A percentile compares a stretch with the other conserved stretches of the same genome.
These are phyloP conservation scores for Rhodosporidiobolus sp. DNA, from an alignment of 768 basidiomycete genomes.

Conservation along the genomic window DNA sequence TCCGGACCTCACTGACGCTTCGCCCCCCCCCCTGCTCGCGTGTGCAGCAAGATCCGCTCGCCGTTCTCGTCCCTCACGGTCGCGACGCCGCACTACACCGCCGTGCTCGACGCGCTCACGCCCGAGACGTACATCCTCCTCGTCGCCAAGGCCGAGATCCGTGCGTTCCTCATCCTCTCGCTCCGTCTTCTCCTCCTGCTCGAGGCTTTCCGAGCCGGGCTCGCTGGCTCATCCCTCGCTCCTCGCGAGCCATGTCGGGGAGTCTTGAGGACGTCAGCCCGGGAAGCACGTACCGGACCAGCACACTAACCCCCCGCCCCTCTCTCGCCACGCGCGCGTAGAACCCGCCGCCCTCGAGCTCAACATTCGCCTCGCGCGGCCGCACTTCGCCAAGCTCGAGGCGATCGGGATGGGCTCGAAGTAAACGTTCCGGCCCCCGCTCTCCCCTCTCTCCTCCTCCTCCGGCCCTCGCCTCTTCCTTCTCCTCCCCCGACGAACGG, in stretches of 20 bases:
- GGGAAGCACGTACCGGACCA: no score
- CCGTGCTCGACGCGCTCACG: slow-evolving; percentile 87
- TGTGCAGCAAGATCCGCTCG: slow-evolving; percentile 56
- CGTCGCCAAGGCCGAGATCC: slow-evolving; percentile 55
- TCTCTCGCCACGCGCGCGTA: slow-evolving; percentile 47
- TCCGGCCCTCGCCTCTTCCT: no score
- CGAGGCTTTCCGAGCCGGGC: no score
- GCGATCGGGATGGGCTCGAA: slow-evolving; percentile 48
- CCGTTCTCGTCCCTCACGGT: slow-evolving; percentile 84
- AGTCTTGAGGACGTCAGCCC: no score
- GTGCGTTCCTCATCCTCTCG: slow-evolving; percentile 1
- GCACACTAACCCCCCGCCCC: neutral
- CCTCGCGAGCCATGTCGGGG: no score
- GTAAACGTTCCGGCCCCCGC: neutral
- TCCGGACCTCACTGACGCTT: neutral
- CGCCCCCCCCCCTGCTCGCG: slow-evolving; percentile 18
- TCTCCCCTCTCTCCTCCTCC: no score
- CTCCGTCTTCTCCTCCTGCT: neutral
- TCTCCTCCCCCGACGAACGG: no score
- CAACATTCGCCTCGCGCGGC: slow-evolving; percentile 79
- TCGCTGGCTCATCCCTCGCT: no score
- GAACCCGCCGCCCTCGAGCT: slow-evolving; percentile 83
- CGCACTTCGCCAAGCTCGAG: slow-evolving; percentile 86
- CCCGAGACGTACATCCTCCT: slow-evolving; percentile 88
- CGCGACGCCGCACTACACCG: slow-evolving; percentile 78